Percentiles rank a stretch among this genome's conserved stretches.
Evolutionary conservation across 129 eudicot species (phyloP).

Genomic region (Glebionis coronaria): DNA sequence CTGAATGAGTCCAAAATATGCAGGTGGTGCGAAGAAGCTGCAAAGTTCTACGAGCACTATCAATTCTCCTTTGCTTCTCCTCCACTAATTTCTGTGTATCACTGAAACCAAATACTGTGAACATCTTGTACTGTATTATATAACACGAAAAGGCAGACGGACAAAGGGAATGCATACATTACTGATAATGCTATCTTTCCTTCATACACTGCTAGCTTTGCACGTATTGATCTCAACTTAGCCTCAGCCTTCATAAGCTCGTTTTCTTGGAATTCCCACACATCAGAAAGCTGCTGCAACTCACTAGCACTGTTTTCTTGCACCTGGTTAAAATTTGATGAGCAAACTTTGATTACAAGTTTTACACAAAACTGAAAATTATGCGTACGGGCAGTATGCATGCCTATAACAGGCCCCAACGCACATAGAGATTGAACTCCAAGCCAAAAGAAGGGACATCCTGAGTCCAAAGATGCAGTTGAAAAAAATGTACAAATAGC

Average conservation of each 20-base stretch:
- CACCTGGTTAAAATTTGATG: slow-evolving; percentile 33
- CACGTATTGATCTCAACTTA: slow-evolving; percentile 62
- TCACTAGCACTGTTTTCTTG: slow-evolving; percentile 41
- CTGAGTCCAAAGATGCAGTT: neutral
- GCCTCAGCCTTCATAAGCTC: slow-evolving; percentile 64
- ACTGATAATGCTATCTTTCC: slow-evolving; percentile 77
- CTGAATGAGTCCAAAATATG: slow-evolving; percentile 76
- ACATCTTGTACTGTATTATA: neutral
- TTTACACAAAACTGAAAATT: neutral
- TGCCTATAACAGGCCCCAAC: neutral
- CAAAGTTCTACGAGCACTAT: slow-evolving; percentile 50
- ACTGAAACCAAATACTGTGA: slow-evolving; percentile 33
- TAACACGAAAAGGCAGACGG: neutral
- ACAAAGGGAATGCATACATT: slow-evolving; percentile 37
- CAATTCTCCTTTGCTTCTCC: slow-evolving; percentile 71
- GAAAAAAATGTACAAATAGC: too few species aligned
- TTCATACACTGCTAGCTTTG: slow-evolving; percentile 72
- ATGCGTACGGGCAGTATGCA: neutral
- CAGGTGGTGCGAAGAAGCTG: slow-evolving; percentile 59
- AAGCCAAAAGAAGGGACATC: neutral
- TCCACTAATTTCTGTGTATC: slow-evolving; percentile 67
- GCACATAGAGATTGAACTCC: neutral
- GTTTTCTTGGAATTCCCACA: slow-evolving; percentile 76
- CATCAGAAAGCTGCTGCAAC: slow-evolving; percentile 66
- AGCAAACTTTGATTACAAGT: neutral